Base-by-base conservation (phyloP, 2,329 filamentous ascomycete species). In the Aspergillus transmontanensis region DNA sequence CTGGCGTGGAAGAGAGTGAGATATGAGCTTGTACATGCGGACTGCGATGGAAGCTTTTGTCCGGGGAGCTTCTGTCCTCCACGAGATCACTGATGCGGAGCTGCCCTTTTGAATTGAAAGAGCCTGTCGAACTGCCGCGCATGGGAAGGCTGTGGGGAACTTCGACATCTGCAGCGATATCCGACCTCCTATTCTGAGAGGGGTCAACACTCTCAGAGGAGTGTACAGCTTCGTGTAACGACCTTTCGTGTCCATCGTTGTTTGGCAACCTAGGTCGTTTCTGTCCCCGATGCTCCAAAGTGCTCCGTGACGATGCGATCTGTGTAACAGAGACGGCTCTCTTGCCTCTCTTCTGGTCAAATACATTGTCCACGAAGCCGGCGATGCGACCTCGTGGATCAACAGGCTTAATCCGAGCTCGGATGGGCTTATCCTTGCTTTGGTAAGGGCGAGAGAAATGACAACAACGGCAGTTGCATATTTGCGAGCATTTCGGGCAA, bases 321-420 rank as follows among this genome's bases (percentile, higher is more conserved):
- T 55, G 61, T 23, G 48, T 43, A 39, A 59, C 43, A 23, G 61
- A 21, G 19, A 60, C 63, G 23, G 65, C 63, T 57, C 59, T 63
- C 41, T 64, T 68, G 14, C 73, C 74, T 61, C 74, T 66, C 64
- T 73, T 76, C 58, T 76, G 74, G 61, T 77, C 74, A 64, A 77
- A 77, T 3, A 78, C 75, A 64, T 78, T 78, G 59, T 78, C 76
- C 7, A 73, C 72, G 67, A 78, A 77, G 3, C 76, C 76, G 66
- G 73, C 70, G 21, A 71, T 66, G 56, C 75, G 75, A 1, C 76
- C 75, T 21, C 76, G 70, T 26, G 72, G 54, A 61, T 78, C 76
- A 32, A 66, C 65, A 4, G 75, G 71, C 57, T 75, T 76, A 28
- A 77, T 69, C 28, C 75, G 71, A 66, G 67, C 60, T 68, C 75